phyloP scores from a whole-genome alignment of 2,329 filamentous ascomycete genomes.

The Coniella lustricola region DNA sequence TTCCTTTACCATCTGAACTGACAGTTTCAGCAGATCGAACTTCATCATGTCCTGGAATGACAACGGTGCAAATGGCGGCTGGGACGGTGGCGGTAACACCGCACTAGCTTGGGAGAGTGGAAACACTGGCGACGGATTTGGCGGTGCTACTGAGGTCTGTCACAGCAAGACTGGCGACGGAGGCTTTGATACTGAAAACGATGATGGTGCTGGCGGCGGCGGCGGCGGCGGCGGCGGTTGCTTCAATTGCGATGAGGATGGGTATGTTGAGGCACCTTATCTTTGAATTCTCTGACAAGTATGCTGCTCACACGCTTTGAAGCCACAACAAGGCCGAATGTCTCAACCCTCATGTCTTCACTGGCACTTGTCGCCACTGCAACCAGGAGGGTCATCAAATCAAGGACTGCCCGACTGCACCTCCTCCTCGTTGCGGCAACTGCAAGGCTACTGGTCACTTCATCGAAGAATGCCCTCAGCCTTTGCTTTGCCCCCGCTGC shows the following conservation, averaged over 20 bases:
- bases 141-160: neutral
- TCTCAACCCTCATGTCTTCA: slow-evolving; percentile 42
- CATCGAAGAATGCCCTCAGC: slow-evolving; percentile 54
- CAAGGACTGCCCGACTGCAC: slow-evolving; percentile 43
- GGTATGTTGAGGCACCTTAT: slow-evolving; percentile 27
- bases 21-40: neutral
- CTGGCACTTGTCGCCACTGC: slow-evolving; percentile 31
- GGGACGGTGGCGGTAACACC: neutral
- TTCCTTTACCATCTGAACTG: neutral
- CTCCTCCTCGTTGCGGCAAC: slow-evolving; percentile 24
- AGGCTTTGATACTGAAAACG: slow-evolving; percentile 1
- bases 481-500: slow-evolving; percentile 33
- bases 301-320: neutral
- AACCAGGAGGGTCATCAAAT: slow-evolving; percentile 44
- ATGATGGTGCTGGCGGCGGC: slow-evolving; percentile 17
- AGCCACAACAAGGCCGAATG: slow-evolving; percentile 60
- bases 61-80: neutral
- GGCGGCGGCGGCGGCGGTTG: slow-evolving; percentile 37
- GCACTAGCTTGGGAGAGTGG: neutral
- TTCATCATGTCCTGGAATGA: slow-evolving; percentile 7
- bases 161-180: neutral
- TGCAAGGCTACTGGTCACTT: slow-evolving; percentile 48
- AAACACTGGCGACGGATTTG: neutral
- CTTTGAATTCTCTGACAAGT: neutral
- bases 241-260: slow-evolving; percentile 53